Evolutionary conservation across 73 alveolate species (phyloP).

Genomic region (Paramecium caudatum): DNA sequence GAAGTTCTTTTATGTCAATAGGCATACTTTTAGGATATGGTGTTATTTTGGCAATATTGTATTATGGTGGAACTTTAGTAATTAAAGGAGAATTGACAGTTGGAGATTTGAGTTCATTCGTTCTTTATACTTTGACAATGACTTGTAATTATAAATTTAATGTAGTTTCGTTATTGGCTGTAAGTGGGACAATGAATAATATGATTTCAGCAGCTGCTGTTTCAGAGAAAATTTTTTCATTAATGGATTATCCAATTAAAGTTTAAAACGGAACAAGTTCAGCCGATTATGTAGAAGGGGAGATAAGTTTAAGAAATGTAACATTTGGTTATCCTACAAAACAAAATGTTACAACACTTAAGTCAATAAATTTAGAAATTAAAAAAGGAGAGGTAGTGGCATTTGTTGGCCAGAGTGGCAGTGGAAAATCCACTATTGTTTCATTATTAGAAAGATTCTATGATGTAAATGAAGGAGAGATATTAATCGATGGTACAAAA

Average conservation of each 20-base stretch:
- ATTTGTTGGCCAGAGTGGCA: constrained; percentile 93
- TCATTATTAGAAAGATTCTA: constrained; percentile 92
- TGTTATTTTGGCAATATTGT: constrained; percentile 59
- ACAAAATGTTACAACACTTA: constrained; percentile 17
- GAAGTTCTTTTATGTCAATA: constrained; percentile 39
- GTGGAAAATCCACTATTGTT: constrained; percentile 94
- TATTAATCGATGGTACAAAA: constrained; percentile 86
- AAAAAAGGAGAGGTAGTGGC: constrained; percentile 70
- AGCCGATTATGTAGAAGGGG: neutral
- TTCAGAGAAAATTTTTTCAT: constrained; percentile 41
- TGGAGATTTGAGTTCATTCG: constrained; percentile 68
- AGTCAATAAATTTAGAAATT: constrained; percentile 26
- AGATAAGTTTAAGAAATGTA: constrained; percentile 19
- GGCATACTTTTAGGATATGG: constrained; percentile 68
- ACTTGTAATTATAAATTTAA: neutral
- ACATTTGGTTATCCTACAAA: constrained; percentile 34
- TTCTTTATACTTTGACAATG: constrained; percentile 69
- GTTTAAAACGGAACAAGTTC: neutral
- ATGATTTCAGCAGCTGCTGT: constrained; percentile 64
- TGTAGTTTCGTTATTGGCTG: constrained; percentile 29
- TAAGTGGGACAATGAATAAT: constrained; percentile 1
- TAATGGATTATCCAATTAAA: constrained; percentile 28
- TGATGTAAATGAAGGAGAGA: constrained; percentile 92
- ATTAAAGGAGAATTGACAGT: constrained; percentile 47
- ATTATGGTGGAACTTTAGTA: constrained; percentile 73